Conservation (phyloP, 805 yeast species). For the Candida corydali region DNA sequence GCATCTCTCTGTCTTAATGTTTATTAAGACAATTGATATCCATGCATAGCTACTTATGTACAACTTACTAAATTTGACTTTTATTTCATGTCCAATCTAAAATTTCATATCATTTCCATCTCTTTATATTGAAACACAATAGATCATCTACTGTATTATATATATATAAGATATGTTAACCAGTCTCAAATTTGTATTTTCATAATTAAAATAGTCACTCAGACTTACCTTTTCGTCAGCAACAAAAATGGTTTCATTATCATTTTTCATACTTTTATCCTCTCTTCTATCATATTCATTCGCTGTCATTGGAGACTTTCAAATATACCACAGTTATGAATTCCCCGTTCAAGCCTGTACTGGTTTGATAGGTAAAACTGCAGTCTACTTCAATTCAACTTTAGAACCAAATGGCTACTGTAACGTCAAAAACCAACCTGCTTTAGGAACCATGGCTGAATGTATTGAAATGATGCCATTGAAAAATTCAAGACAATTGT, state of each 20-base stretch:
- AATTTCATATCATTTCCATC: too few species aligned
- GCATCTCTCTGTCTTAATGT: too few species aligned
- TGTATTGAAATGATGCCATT: conserved; percentile 25
- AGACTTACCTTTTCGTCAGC: too few species aligned
- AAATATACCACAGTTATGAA: conserved; percentile 19
- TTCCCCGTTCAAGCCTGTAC: conserved; percentile 26
- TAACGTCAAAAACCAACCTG: conserved; percentile 30
- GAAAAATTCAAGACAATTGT: conserved; percentile 18
- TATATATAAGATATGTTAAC: too few species aligned
- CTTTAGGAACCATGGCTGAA: conserved; percentile 35
- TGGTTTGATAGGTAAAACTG: conserved; percentile 20
- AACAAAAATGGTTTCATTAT: not conserved
- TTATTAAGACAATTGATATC: too few species aligned
- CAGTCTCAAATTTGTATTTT: too few species aligned
- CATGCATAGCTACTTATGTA: too few species aligned
- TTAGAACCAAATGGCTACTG: conserved; percentile 24
- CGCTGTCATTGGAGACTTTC: conserved; percentile 15
- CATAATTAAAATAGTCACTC: too few species aligned
- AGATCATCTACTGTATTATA: too few species aligned
- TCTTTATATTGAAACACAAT: too few species aligned
- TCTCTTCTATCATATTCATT: not conserved
- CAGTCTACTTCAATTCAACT: conserved; percentile 16
- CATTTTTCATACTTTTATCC: not conserved
- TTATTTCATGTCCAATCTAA: too few species aligned
- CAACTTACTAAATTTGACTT: too few species aligned